Conservation (phyloP, 495 filamentous ascomycete species). For the Physcia stellaris region DNA sequence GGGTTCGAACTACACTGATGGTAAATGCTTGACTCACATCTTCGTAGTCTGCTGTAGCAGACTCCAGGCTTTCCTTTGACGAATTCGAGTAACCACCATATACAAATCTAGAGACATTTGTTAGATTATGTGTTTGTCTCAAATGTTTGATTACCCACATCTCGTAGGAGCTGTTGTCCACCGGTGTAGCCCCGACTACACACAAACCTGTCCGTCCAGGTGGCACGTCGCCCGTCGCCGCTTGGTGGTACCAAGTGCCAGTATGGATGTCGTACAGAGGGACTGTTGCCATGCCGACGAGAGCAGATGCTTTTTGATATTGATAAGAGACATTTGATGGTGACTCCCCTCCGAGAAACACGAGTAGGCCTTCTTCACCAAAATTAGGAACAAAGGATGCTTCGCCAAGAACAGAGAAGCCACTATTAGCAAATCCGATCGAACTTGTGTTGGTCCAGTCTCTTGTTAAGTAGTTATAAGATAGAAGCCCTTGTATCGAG, state of each 20-base stretch:
- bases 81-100: constrained; percentile 12
- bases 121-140: background rate
- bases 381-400: constrained; percentile 10
- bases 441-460: background rate
- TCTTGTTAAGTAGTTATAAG: background rate
- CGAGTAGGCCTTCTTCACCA: constrained; percentile 10
- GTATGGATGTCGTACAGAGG: constrained; percentile 8
- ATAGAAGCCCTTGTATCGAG: background rate
- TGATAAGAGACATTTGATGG: background rate
- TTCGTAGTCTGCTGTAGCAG: constrained; percentile 6
- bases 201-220: constrained; percentile 6
- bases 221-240: constrained; percentile 11
- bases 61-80: constrained; percentile 4
- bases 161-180: constrained; percentile 10
- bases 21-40: too few relatives aligned
- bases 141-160: constrained; percentile 2
- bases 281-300: constrained; percentile 6
- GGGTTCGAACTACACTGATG: too few relatives aligned
- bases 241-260: constrained; percentile 14
- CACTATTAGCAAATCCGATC: background rate
- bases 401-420: background rate
- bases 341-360: constrained; percentile 9
- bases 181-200: constrained; percentile 8
- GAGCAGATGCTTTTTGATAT: background rate
- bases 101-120: constrained; percentile 7